phyloP scores from a whole-genome alignment of 2,329 filamentous ascomycete genomes.

The Paecilomyces variotii region DNA sequence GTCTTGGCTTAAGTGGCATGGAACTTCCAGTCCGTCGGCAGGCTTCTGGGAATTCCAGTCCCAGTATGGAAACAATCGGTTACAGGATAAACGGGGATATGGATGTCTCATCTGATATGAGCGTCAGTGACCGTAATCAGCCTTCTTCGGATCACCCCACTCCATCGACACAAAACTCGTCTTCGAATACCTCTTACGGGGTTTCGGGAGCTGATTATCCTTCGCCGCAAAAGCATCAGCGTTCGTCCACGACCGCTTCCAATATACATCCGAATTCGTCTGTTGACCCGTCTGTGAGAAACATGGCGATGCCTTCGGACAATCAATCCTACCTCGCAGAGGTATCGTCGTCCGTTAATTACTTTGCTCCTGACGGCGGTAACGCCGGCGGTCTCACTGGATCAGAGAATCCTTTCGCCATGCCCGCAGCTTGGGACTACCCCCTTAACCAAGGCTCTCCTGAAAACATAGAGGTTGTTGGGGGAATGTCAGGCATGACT shows the following conservation, averaged over 20 bases:
- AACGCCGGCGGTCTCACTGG: constrained; percentile 10
- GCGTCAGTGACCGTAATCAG: constrained; percentile 20
- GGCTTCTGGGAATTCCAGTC: constrained; percentile 2
- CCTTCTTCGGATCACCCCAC: constrained; percentile 27
- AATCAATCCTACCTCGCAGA: constrained; percentile 10
- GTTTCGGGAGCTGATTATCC: constrained; percentile 20
- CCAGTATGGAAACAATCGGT: constrained; percentile 3
- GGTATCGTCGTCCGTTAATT: constrained; percentile 9
- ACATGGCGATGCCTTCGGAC: constrained; percentile 8
- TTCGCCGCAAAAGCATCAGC: constrained; percentile 16
- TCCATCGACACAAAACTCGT: constrained; percentile 29
- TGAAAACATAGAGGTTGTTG: constrained; percentile 9
- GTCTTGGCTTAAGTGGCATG: neutral
- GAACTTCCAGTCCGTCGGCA: neutral
- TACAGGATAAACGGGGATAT: constrained; percentile 20
- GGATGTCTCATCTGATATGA: constrained; percentile 23
- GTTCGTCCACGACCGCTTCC: constrained; percentile 1
- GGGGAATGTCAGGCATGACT: constrained; percentile 12
- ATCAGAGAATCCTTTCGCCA: constrained; percentile 16
- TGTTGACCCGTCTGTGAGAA: constrained; percentile 8
- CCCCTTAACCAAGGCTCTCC: constrained; percentile 7
- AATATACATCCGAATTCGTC: constrained; percentile 7
- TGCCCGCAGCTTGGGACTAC: constrained; percentile 24
- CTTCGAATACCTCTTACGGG: constrained; percentile 28
- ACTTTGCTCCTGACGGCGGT: constrained; percentile 9